Base-by-base conservation (phyloP, 2,329 filamentous ascomycete genomes). In the Fusarium sp. region DNA sequence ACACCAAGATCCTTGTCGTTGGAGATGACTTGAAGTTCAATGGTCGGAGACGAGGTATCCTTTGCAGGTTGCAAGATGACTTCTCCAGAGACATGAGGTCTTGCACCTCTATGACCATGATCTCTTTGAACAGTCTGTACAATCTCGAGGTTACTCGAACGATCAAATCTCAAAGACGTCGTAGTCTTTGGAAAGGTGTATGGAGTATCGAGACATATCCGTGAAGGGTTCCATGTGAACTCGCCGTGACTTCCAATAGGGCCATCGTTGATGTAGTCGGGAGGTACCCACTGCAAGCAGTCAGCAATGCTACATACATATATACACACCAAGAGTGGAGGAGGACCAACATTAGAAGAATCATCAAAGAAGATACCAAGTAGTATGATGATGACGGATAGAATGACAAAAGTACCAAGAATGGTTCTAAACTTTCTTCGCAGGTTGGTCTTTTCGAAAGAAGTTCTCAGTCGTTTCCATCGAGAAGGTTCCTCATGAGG, bases 21-120 rank as follows among this genome's bases (percentile, higher is more conserved):
- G 59, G 81, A 79, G 25, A 81, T 75, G 29, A 81, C 74, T 65
- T 86, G 80, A 6, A 87, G 53, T 1, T 83, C 79, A 34, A 86
- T 69, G 2, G 73, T 76, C 3, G 83, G 80, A 2, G 70, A 61
- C 0, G 78, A 78, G 3, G 75, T 77, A 23, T 71, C 27, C 14
- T 78, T 74, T 11, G 72, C 38, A 70, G 80, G 69, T 76, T 83
- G 81, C 42, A 87, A 58, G 42, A 85, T 69, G 16, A 87, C 74
- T 23, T 83, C 77, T 51, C 86, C 86, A 11, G 71, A 79, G 50
- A 87, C 75, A 6, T 75, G 76, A 33, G 85, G 80, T 6, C 69
- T 64, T 42, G 70, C 73, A 23, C 74, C 74, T 6, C 51, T 67
- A 53, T 53, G 61, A n/a, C 29, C 38, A 10, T 69, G 44, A 1